Evolutionary conservation across 306 rosid species (phyloP), one percentile per base, ranked within the genome.

Genomic region (Pachyrhizus erosus): DNA sequence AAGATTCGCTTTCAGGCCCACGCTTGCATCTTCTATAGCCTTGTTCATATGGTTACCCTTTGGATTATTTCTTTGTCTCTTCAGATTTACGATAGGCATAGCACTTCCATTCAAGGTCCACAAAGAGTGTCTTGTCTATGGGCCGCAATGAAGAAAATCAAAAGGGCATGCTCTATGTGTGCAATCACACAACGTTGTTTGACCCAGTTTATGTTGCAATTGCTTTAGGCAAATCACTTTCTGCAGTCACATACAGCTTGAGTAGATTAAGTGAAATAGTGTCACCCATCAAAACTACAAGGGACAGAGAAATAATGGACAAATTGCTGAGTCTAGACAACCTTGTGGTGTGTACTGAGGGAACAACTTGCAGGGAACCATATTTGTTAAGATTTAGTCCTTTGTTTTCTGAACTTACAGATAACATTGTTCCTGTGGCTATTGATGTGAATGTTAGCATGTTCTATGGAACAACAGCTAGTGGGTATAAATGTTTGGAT

Each of bases 301-400:
- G 88, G 79, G 97, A 93, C 78, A 79, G 82, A 14, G 26, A 57
- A 21, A 76, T 45, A 39, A 89, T 93, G 94, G 66, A 80, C 24
- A 86, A 65, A 29, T 5, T 88, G 29, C 7, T 93, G 2, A 70
- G 83, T 23, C 61, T 43, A 61, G 91, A 91, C 0, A 84, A 83
- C 88, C 80, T 93, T 2, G 97, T 87, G 18, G 91, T 93, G 4
- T 93, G 96, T 57, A 91, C 97, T 2, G 97, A 93, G 76, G 96
- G 97, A 23, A 93, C 97, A 9, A 93, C 97, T 0, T 91, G 97
- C 62, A 87, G 97, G 29, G 95, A 93, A 68, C 97, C 95, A 14
- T 93, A 86, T 70, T 64, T 93, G 64, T 83, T 93, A 37, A 83
- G 97, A 83, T 93, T 91, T 69, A 93, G 97, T 72, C 93, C 95